Percentiles rank a stretch among this genome's conserved stretches.
Conservation (phyloP, 2,329 filamentous ascomycete species). For the Arthrobotrys pseudoclavata region DNA sequence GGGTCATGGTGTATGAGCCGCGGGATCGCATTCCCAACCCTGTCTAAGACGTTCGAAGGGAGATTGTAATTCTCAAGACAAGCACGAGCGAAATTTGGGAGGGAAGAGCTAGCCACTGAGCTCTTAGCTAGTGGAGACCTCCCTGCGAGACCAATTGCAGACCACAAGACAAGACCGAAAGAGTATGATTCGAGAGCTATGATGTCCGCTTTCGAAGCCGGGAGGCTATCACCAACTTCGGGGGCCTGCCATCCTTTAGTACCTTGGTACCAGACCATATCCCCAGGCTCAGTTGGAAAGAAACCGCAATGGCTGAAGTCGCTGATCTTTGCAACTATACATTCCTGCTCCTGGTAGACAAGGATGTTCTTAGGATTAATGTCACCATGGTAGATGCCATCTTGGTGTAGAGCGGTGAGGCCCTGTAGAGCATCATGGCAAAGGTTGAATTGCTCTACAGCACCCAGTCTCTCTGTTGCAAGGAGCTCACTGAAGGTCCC, state of each 20-base stretch:
- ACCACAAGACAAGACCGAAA: conserved; percentile 51
- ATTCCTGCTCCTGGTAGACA: conserved; percentile 50
- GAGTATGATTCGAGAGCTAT: conserved; percentile 51
- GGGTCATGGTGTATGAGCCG: conserved; percentile 27
- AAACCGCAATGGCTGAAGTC: conserved; percentile 56
- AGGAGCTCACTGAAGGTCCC: conserved; percentile 52
- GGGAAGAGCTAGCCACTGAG: not conserved
- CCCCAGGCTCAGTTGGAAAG: conserved; percentile 33
- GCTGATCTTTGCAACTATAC: conserved; percentile 50
- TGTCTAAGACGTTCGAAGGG: conserved; percentile 24
- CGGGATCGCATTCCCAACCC: conserved; percentile 26
- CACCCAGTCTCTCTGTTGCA: conserved; percentile 22
- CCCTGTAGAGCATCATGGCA: conserved; percentile 52
- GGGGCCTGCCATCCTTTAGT: conserved; percentile 57
- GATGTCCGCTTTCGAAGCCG: conserved; percentile 39
- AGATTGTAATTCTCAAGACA: conserved; percentile 44
- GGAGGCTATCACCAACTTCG: conserved; percentile 38
- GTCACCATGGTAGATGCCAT: conserved; percentile 52
- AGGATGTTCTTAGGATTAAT: conserved; percentile 58
- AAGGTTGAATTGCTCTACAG: conserved; percentile 43
- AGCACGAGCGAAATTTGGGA: conserved; percentile 44
- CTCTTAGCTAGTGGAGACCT: conserved; percentile 27
- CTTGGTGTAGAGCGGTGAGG: conserved; percentile 36
- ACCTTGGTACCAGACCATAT: conserved; percentile 54
- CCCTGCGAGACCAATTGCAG: conserved; percentile 36